phyloP scores from a whole-genome alignment of 225 moss, liverwort and hornwort genomes.

The Climacium dendroides region DNA sequence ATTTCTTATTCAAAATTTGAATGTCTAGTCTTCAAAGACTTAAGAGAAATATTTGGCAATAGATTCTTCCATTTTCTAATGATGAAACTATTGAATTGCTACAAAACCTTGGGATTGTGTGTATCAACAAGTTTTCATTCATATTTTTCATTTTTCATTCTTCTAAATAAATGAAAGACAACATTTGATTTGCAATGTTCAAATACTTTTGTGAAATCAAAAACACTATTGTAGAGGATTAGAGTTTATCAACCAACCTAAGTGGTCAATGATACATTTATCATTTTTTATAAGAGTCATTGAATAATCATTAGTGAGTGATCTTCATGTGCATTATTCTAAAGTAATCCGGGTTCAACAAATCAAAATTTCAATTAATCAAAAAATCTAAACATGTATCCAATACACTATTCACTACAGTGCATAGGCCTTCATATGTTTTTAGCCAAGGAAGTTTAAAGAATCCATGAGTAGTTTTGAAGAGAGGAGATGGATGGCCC shows the following conservation, averaged over 20 bases:
- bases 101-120: neutral
- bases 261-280: neutral
- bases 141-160: neutral
- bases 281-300: neutral
- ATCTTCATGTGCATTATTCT: neutral
- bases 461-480: neutral
- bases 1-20: neutral
- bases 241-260: neutral
- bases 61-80: neutral
- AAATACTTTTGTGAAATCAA: neutral
- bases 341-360: too few relatives aligned
- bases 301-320: neutral
- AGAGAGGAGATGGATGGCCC: neutral
- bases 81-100: neutral
- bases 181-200: accelerated
- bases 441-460: neutral
- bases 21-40: neutral
- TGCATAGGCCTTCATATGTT: accelerated
- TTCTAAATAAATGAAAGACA: accelerated
- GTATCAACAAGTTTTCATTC: neutral
- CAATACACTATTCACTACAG: accelerated
- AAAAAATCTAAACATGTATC: neutral
- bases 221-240: accelerated
- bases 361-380: neutral
- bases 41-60: neutral